These are phyloP conservation scores for Globisporangium nunn DNA, from an alignment of 352 stramenopile genomes.

Conservation along the genomic window DNA sequence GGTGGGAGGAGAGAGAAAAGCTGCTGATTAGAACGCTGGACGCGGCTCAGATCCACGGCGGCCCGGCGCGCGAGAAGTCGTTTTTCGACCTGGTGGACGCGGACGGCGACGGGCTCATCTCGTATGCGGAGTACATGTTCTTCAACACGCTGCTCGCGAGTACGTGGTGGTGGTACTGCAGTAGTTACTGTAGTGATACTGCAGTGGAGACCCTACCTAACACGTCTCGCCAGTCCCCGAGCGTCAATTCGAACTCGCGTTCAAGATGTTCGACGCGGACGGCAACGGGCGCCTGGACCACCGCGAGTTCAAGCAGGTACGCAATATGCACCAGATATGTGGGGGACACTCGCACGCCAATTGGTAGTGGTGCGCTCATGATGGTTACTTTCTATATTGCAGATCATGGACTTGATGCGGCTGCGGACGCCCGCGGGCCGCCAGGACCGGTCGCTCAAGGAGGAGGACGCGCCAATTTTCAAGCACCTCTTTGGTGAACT, in stretches of 20 bases:
- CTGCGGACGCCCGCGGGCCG: slow-evolving; percentile 66
- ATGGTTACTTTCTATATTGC: neutral
- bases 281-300: slow-evolving; percentile 76
- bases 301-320: slow-evolving; percentile 80
- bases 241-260: slow-evolving; percentile 83
- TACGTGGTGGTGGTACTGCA: slow-evolving; percentile 20
- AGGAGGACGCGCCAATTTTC: slow-evolving; percentile 75
- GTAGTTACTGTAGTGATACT: neutral
- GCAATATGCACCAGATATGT: no score
- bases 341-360: no score
- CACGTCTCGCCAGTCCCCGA: slow-evolving; percentile 44
- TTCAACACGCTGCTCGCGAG: slow-evolving; percentile 82
- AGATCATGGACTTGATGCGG: slow-evolving; percentile 86
- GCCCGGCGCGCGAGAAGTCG: slow-evolving; percentile 46
- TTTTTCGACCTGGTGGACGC: slow-evolving; percentile 85
- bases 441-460: slow-evolving; percentile 71
- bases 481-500: slow-evolving; percentile 83
- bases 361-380: no score
- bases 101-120: slow-evolving; percentile 83
- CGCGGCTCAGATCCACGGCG: slow-evolving; percentile 38
- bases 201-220: neutral
- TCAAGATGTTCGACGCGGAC: slow-evolving; percentile 87
- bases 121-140: slow-evolving; percentile 87
- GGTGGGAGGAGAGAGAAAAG: neutral
- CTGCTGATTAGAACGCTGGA: neutral